Evolutionary conservation across 371 early-diverging fungal species (phyloP).

Genomic region (Capillidium rhysosporum): DNA sequence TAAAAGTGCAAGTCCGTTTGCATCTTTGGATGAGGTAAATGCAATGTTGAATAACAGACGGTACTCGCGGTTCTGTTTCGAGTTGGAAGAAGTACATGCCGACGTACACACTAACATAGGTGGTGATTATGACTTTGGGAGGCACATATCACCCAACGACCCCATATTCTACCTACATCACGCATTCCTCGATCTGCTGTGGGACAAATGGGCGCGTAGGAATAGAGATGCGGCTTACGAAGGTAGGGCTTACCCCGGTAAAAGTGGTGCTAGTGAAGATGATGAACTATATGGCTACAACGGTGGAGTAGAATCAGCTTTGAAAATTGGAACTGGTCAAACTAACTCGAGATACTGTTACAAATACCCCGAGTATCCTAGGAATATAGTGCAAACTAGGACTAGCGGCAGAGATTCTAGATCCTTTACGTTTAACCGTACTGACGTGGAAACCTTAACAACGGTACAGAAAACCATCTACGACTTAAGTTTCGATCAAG

Average conservation of each 20-base stretch:
- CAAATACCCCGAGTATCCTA: not conserved
- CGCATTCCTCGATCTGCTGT: slow-evolving; percentile 12
- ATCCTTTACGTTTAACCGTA: too few species aligned
- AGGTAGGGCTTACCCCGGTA: too few species aligned
- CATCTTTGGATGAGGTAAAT: not conserved
- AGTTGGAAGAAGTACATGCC: not conserved
- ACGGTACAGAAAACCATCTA: too few species aligned
- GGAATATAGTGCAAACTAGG: not conserved
- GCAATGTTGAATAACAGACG: not conserved
- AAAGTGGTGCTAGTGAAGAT: too few species aligned
- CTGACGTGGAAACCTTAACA: too few species aligned
- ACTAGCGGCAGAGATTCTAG: not conserved
- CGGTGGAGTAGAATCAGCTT: not conserved
- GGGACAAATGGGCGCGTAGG: not conserved
- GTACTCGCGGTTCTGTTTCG: not conserved
- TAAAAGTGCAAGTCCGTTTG: not conserved
- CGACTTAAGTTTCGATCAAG: too few species aligned
- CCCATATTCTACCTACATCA: slow-evolving; percentile 36
- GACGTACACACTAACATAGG: not conserved
- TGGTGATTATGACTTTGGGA: not conserved
- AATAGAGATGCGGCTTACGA: too few species aligned
- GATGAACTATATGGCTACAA: not conserved
- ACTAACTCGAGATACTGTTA: not conserved
- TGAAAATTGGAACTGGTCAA: too few species aligned
- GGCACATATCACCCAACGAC: not conserved